A percentile compares a stretch with the other conserved stretches of the same genome.
Evolutionary conservation across 306 rosid species (phyloP).

Genomic region (Alnus rubra): DNA sequence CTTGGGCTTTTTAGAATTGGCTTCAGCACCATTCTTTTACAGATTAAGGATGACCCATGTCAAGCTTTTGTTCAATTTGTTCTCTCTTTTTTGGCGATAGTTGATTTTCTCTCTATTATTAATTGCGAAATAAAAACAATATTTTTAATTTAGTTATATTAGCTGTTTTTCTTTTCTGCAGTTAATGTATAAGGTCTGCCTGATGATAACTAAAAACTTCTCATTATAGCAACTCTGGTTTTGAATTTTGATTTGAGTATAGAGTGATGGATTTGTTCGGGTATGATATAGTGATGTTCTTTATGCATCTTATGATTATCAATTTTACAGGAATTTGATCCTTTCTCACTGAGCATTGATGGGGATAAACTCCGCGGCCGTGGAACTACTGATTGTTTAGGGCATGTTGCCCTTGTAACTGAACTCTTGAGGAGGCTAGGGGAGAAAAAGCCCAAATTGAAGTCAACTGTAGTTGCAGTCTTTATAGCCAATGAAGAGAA

Average conservation of each 20-base stretch:
- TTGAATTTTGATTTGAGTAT: slow-evolving; percentile 1
- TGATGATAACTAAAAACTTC: background rate
- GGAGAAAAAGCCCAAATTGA: slow-evolving; percentile 65
- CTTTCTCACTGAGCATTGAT: slow-evolving; percentile 77
- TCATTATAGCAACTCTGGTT: background rate
- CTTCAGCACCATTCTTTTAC: background rate
- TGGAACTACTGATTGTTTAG: slow-evolving; percentile 96
- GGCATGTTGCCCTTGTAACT: slow-evolving; percentile 87
- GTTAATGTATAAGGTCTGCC: background rate
- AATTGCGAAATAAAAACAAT: background rate
- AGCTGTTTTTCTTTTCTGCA: background rate
- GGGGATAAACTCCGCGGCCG: slow-evolving; percentile 93
- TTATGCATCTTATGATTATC: background rate
- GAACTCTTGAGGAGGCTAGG: slow-evolving; percentile 86
- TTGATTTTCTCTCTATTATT: background rate
- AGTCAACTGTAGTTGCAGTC: slow-evolving; percentile 81
- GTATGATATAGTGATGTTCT: background rate
- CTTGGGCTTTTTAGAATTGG: background rate
- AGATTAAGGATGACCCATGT: background rate
- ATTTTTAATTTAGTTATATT: background rate
- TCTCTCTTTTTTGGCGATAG: background rate
- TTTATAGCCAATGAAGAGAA: slow-evolving; percentile 93
- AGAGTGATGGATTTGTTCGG: background rate
- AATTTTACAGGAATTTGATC: slow-evolving; percentile 73
- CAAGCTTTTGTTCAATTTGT: background rate